phyloP scores from a whole-genome alignment of 1,284 basidiomycete species.

The Malassezia brasiliensis region DNA sequence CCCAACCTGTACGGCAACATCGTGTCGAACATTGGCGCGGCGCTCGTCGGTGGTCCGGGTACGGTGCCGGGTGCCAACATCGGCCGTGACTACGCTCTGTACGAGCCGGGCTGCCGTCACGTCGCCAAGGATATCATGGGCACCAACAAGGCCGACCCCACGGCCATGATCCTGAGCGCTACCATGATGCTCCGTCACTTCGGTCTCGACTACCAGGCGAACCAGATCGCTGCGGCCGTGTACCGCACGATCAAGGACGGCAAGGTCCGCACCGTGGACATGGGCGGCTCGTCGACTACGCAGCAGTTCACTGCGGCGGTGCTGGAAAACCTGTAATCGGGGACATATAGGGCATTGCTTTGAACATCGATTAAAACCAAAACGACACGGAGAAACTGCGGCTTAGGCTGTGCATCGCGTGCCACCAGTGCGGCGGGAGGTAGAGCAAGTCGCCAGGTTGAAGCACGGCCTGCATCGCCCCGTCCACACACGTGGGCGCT shows the following conservation, averaged over 20 bases:
- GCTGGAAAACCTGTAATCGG: conserved; percentile 32
- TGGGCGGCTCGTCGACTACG: conserved; percentile 60
- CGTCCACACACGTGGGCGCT: not conserved
- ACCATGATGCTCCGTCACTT: conserved; percentile 99
- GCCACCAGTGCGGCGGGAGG: conserved; percentile 25
- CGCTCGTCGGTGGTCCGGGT: conserved; percentile 93
- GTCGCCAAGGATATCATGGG: conserved; percentile 97
- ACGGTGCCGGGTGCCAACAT: conserved; percentile 98
- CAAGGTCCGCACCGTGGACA: conserved; percentile 84
- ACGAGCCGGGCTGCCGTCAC: conserved; percentile 97
- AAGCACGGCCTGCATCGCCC: conserved; percentile 13
- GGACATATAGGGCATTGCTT: not conserved
- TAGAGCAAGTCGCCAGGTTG: conserved; percentile 22
- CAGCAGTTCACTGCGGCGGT: conserved; percentile 47
- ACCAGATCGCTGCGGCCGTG: conserved; percentile 82
- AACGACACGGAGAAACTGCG: conserved; percentile 14
- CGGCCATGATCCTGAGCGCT: conserved; percentile 92
- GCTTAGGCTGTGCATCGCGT: conserved; percentile 18
- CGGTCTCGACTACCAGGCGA: conserved; percentile 89
- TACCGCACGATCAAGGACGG: conserved; percentile 86
- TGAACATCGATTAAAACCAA: conserved; percentile 8
- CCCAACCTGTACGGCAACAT: conserved; percentile 91
- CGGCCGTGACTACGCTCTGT: conserved; percentile 91
- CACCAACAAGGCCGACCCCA: conserved; percentile 91
- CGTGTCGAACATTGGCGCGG: conserved; percentile 95